Percentiles rank a stretch among this genome's conserved stretches.
phyloP scores from a whole-genome alignment of 805 yeast species.

The Kluyveromyces starmeri region DNA sequence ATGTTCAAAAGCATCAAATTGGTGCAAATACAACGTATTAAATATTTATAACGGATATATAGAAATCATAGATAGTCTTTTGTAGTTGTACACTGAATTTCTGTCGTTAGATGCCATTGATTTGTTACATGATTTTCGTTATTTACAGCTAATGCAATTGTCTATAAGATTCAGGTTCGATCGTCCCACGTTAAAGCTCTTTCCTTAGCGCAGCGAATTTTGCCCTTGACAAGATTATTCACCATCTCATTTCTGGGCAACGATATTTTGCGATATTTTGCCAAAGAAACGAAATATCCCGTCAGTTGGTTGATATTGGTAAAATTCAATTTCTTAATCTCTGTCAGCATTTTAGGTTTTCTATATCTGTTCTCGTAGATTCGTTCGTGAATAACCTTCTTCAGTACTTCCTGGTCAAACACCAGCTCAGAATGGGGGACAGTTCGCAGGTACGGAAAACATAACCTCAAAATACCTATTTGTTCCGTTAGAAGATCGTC shows the following conservation, averaged over 20 bases:
- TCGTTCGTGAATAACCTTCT: constrained; percentile 27
- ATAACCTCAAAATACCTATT: constrained; percentile 10
- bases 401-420: constrained; percentile 29
- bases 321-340: constrained; percentile 24
- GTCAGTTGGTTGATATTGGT: constrained; percentile 64
- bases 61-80: constrained; percentile 8
- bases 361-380: constrained; percentile 35
- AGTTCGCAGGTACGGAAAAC: constrained; percentile 13
- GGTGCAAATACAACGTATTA: constrained; percentile 11
- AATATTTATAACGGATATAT: constrained; percentile 17
- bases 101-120: no score
- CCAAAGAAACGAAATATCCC: constrained; percentile 53
- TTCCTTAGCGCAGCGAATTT: constrained; percentile 14
- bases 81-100: no score
- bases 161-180: no score
- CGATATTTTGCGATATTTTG: constrained; percentile 31
- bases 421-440: constrained; percentile 20
- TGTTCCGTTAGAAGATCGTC: constrained; percentile 19
- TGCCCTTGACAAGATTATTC: constrained; percentile 36
- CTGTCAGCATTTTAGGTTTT: constrained; percentile 35
- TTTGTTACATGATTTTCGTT: no score
- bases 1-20: neutral
- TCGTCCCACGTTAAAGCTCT: constrained; percentile 11
- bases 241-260: constrained; percentile 44
- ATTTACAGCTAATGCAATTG: no score